phyloP scores from a whole-genome alignment of 768 basidiomycete species.

The Amanita molliuscula region DNA sequence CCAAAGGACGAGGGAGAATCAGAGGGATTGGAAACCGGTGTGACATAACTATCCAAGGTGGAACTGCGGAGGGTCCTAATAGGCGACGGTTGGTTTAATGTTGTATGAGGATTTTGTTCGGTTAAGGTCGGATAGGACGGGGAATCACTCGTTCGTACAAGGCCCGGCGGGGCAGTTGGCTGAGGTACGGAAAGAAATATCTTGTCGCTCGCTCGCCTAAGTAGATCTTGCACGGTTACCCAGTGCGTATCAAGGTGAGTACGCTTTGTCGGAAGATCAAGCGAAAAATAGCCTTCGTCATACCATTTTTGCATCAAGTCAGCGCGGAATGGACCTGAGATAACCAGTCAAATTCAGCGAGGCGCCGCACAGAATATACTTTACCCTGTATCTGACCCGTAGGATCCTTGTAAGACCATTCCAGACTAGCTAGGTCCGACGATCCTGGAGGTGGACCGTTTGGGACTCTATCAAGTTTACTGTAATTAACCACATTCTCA shows the following conservation, averaged over 20 bases:
- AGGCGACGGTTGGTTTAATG: constrained; percentile 61
- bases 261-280: constrained; percentile 78
- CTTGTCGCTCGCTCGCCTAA: constrained; percentile 40
- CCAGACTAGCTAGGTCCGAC: constrained; percentile 47
- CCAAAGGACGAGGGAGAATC: constrained; percentile 69
- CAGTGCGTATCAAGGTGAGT: constrained; percentile 59
- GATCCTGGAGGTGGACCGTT: constrained; percentile 24
- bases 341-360: not conserved
- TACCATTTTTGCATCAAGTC: constrained; percentile 93
- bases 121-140: constrained; percentile 22
- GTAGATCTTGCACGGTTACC: constrained; percentile 53
- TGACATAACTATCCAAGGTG: constrained; percentile 55
- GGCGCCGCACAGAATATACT: constrained; percentile 9
- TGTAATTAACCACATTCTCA: constrained; percentile 7
- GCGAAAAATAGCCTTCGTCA: constrained; percentile 79
- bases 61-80: constrained; percentile 46
- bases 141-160: constrained; percentile 38
- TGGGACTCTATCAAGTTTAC: constrained; percentile 4
- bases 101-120: constrained; percentile 33
- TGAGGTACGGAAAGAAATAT: constrained; percentile 51
- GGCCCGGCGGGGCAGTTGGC: constrained; percentile 41
- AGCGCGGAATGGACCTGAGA: constrained; percentile 77
- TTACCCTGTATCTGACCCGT: constrained; percentile 87
- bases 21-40: constrained; percentile 42
- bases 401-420: constrained; percentile 93